These are phyloP conservation scores for Clonostachys sp. DNA, from an alignment of 2,329 filamentous ascomycete species.

Conservation along the genomic window DNA sequence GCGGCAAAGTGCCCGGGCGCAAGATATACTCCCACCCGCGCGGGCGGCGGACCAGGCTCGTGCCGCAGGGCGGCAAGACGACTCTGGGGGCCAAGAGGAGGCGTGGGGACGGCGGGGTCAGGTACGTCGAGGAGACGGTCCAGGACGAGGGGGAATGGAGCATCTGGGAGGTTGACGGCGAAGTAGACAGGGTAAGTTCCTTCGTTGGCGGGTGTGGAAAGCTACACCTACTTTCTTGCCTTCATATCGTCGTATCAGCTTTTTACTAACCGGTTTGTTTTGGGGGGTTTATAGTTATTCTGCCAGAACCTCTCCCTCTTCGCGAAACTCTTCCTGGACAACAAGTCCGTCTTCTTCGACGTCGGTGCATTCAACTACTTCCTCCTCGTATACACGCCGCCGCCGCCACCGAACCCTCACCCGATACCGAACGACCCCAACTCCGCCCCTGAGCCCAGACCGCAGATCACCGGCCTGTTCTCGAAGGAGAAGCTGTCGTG, in stretches of 20 bases:
- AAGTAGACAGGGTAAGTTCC: constrained; percentile 63
- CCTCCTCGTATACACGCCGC: constrained; percentile 70
- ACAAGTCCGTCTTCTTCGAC: constrained; percentile 98
- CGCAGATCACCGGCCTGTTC: constrained; percentile 84
- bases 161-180: constrained; percentile 90
- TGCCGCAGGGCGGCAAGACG: constrained; percentile 21
- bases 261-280: constrained; percentile 5
- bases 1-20: constrained; percentile 53
- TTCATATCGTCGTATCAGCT: not conserved
- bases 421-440: constrained; percentile 1
- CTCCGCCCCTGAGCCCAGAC: constrained; percentile 7
- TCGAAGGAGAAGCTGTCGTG: constrained; percentile 98
- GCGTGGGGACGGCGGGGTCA: constrained; percentile 24
- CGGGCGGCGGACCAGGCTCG: constrained; percentile 31
- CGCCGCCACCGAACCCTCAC: constrained; percentile 5
- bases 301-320: constrained; percentile 95
- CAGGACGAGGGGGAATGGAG: constrained; percentile 69
- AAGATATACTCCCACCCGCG: constrained; percentile 67
- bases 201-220: not conserved
- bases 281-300: constrained; percentile 54
- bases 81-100: constrained; percentile 28
- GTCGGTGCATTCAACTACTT: constrained; percentile 94
- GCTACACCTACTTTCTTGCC: not conserved
- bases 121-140: constrained; percentile 36
- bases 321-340: constrained; percentile 95